These are phyloP conservation scores for Dactylellina haptotyla DNA, from an alignment of 2,329 filamentous ascomycete genomes.

Conservation along the genomic window DNA sequence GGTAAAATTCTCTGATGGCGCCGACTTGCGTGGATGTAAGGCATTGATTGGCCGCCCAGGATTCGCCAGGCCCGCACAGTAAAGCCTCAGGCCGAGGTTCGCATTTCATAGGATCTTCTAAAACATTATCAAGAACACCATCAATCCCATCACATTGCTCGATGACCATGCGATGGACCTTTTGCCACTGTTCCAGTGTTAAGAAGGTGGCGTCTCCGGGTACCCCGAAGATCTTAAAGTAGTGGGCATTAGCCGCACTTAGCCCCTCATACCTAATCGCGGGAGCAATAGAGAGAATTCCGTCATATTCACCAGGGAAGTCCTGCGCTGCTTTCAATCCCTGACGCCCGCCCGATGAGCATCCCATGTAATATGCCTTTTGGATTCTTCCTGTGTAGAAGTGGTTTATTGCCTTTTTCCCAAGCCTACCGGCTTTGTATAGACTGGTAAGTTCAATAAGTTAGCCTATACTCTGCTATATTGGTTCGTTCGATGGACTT, in stretches of 20 bases:
- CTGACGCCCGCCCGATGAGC: conserved; percentile 66
- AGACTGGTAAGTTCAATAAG: too few species aligned
- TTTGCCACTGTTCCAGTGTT: conserved; percentile 58
- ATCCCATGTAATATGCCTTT: conserved; percentile 66
- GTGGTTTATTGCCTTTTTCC: conserved; percentile 10
- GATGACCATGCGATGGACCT: conserved; percentile 62
- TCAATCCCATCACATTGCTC: conserved; percentile 67
- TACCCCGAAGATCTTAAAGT: conserved; percentile 59
- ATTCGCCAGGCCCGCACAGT: conserved; percentile 57
- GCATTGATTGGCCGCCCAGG: conserved; percentile 55
- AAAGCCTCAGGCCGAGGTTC: conserved; percentile 59
- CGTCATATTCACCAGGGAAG: conserved; percentile 65
- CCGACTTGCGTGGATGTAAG: conserved; percentile 59
- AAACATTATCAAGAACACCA: conserved; percentile 64
- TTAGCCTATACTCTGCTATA: too few species aligned
- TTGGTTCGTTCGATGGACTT: too few species aligned
- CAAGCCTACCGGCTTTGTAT: conserved; percentile 19
- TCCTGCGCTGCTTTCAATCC: conserved; percentile 64
- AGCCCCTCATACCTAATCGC: conserved; percentile 63
- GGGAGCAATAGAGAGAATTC: conserved; percentile 64
- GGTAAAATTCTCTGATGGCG: conserved; percentile 59
- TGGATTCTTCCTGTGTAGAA: conserved; percentile 21
- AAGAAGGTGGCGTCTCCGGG: conserved; percentile 51
- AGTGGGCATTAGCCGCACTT: not conserved
- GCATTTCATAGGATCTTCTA: conserved; percentile 61